These are phyloP conservation scores for Cyclotella kingstonii DNA, from an alignment of 108 stramenopile species.

Conservation along the genomic window DNA sequence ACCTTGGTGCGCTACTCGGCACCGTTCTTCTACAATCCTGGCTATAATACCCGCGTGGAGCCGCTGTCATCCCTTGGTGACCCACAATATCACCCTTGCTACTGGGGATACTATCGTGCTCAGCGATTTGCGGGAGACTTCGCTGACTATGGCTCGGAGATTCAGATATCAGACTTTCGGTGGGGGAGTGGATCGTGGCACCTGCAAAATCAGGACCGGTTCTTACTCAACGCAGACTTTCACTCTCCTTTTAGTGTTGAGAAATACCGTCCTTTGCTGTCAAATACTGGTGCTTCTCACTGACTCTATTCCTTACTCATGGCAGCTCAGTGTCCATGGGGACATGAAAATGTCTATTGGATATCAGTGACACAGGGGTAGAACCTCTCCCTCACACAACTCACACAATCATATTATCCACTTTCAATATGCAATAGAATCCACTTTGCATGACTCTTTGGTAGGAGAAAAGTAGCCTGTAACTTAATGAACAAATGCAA, in stretches of 20 bases:
- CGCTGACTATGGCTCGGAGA: constrained; percentile 81
- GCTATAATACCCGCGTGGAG: constrained; percentile 56
- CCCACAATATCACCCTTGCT: constrained; percentile 48
- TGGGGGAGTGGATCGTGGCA: constrained; percentile 41
- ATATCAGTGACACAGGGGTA: too few species aligned
- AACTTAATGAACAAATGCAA: too few species aligned
- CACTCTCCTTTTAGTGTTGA: constrained; percentile 58
- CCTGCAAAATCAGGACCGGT: constrained; percentile 46
- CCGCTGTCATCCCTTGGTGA: constrained; percentile 31
- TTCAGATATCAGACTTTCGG: constrained; percentile 64
- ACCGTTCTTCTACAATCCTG: constrained; percentile 94
- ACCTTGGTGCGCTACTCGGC: constrained; percentile 74
- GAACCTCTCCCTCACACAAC: too few species aligned
- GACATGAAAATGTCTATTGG: too few species aligned
- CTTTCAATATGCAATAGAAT: too few species aligned
- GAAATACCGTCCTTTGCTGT: constrained; percentile 44
- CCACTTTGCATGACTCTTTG: too few species aligned
- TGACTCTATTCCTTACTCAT: too few species aligned
- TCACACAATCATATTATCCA: too few species aligned
- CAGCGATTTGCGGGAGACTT: constrained; percentile 84
- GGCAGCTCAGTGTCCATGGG: too few species aligned
- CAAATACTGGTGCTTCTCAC: too few species aligned
- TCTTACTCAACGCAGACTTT: constrained; percentile 48
- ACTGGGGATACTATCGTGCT: constrained; percentile 84
- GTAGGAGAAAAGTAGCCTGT: too few species aligned